Percentiles rank a stretch among this genome's conserved stretches.
These are phyloP conservation scores for Yamadazyma endophytica DNA, from an alignment of 805 yeast genomes.

Conservation along the genomic window DNA sequence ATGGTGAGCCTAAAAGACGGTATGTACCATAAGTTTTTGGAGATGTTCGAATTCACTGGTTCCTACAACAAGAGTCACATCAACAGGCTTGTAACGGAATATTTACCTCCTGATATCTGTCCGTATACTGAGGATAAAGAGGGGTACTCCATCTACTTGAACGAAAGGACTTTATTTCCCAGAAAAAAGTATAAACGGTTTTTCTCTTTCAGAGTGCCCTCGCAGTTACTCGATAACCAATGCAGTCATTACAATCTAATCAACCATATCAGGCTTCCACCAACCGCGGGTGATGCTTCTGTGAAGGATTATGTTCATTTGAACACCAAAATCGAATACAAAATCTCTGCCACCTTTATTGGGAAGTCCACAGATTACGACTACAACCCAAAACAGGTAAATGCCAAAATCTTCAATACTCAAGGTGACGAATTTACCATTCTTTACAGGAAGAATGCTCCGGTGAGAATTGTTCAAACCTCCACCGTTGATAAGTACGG, in stretches of 20 bases:
- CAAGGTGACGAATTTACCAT: constrained; percentile 38
- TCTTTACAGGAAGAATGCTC: constrained; percentile 21
- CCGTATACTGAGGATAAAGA: constrained; percentile 1
- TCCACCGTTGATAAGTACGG: neutral
- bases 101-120: constrained; percentile 4
- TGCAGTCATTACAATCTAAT: constrained; percentile 28
- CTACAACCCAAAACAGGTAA: constrained; percentile 10
- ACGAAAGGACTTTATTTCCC: constrained; percentile 5
- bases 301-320: constrained; percentile 26
- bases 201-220: constrained; percentile 39
- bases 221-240: constrained; percentile 31
- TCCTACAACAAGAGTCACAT: constrained; percentile 41
- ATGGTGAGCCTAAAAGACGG: constrained; percentile 14
- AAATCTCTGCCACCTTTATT: constrained; percentile 33
- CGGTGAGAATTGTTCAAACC: neutral
- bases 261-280: constrained; percentile 32
- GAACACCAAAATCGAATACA: constrained; percentile 26
- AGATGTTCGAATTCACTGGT: constrained; percentile 50
- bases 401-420: constrained; percentile 26
- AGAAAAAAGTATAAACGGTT: constrained; percentile 27
- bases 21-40: constrained; percentile 28
- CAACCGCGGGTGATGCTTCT: constrained; percentile 25
- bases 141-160: too few species aligned
- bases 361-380: constrained; percentile 34
- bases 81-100: constrained; percentile 27